Conservation (phyloP, 345 rosid genomes). For the Corymbia maculata region DNA sequence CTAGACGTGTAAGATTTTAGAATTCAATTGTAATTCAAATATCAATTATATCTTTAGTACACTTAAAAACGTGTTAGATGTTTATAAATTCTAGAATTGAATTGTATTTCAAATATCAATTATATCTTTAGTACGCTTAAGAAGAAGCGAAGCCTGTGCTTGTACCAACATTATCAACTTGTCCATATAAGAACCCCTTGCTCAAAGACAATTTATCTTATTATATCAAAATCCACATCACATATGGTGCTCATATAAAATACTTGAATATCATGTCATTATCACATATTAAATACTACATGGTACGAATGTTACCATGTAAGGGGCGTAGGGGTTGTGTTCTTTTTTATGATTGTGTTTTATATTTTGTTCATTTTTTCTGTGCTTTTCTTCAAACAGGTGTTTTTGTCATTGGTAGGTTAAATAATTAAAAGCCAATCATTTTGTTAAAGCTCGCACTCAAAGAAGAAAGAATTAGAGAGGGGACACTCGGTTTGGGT, state of each 20-base stretch:
- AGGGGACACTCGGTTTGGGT: neutral
- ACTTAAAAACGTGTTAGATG: neutral
- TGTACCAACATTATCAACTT: neutral
- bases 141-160: neutral
- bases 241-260: neutral
- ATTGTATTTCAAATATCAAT: too few relatives aligned
- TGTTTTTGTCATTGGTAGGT: neutral
- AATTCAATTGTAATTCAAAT: fast-evolving
- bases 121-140: fast-evolving
- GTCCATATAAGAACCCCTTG: neutral
- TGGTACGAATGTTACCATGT: neutral
- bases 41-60: neutral
- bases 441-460: neutral
- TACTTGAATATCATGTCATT: neutral
- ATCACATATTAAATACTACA: neutral
- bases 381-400: neutral
- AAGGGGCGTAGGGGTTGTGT: neutral
- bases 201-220: neutral
- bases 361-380: neutral
- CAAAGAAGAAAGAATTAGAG: neutral
- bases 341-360: neutral
- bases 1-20: neutral
- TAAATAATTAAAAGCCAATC: neutral
- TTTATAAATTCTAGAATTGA: too few relatives aligned
- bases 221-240: neutral